phyloP scores from a whole-genome alignment of 2,329 filamentous ascomycete genomes.

The Fusarium goolgardi region DNA sequence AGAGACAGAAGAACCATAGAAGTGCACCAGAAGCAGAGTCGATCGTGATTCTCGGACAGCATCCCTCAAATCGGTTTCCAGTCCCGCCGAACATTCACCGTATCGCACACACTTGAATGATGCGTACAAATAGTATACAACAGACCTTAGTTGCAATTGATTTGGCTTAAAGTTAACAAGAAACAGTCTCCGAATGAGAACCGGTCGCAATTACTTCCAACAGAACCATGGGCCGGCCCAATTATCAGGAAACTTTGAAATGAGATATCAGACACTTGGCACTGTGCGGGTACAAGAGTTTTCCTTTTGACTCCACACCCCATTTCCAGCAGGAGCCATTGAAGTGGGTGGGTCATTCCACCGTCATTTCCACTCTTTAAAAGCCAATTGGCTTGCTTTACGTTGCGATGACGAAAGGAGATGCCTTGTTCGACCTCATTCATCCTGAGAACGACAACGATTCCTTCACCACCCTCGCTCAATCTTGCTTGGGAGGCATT shows the following conservation, averaged over 20 bases:
- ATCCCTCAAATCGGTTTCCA: constrained; percentile 25
- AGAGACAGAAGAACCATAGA: constrained; percentile 27
- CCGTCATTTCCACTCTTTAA: constrained; percentile 41
- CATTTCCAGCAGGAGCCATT: constrained; percentile 31
- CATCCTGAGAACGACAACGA: constrained; percentile 26
- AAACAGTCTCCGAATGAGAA: constrained; percentile 8
- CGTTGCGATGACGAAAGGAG: constrained; percentile 45
- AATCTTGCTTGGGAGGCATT: constrained; percentile 21
- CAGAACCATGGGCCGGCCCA: not conserved
- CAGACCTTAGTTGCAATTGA: not conserved
- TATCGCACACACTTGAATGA: not conserved
- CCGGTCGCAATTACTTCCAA: constrained; percentile 2
- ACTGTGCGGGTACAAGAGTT: constrained; percentile 40
- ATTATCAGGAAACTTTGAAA: constrained; percentile 22
- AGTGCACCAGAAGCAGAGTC: constrained; percentile 21
- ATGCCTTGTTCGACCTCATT: constrained; percentile 32
- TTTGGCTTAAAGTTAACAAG: constrained; percentile 8
- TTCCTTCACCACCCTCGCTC: constrained; percentile 25
- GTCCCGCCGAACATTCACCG: constrained; percentile 6
- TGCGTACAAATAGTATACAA: not conserved
- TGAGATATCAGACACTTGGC: not conserved
- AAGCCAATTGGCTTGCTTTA: constrained; percentile 38
- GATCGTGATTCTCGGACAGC: constrained; percentile 22
- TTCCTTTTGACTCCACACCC: constrained; percentile 35
- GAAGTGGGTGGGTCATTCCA: constrained; percentile 26